Base-by-base conservation (phyloP, 768 basidiomycete species). In the Pleurotus platypus region DNA sequence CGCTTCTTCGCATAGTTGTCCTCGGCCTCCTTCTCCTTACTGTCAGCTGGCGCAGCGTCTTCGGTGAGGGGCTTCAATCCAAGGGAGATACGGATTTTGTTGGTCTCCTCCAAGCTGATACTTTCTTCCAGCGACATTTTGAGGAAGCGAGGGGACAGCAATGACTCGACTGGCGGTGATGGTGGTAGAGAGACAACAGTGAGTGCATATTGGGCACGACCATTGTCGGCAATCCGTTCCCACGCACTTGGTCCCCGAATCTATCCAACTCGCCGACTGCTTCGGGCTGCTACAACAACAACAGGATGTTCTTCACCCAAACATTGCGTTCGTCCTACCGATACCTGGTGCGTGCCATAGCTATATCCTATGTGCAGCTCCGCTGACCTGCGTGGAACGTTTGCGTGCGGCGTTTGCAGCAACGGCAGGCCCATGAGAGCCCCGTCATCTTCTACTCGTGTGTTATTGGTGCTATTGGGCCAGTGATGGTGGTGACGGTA, bases 1-100 rank as follows among this genome's bases (percentile, higher is more conserved):
- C 88, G 82, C 50, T 80, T 75, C 66, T 84, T 85, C 3, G 83
- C 75, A 77, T 89, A 98, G 72, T 98, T 98, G 49, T 84, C 77
- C 70, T 93, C 92, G 11, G 97, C 97, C 63, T 86, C 72, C 65
- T 89, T 84, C 57, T 97, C 94, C 62, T 82, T 86, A 66, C 85
- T 83, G 67, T 85, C 78, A n/a, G 78, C 81, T 6, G 89, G 82
- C 13, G 76, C 81, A 42, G 80, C 77, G 63, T 93, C 90, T 63
- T 94, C 94, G 15, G 87, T 89, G 57, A 98, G 82, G 42, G 97
- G 95, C 69, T 94, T 92, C 58, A 99, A 86, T 61, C 97, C 97
- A 39, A 97, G 81, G 4, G 88, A 89, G 58, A 96, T 84, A 75
- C 97, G 92, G 70, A 97, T 91, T 74, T 90, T 94, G 80, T 95